Conservation (phyloP, 495 filamentous ascomycete genomes). For the Tuber melanosporum region DNA sequence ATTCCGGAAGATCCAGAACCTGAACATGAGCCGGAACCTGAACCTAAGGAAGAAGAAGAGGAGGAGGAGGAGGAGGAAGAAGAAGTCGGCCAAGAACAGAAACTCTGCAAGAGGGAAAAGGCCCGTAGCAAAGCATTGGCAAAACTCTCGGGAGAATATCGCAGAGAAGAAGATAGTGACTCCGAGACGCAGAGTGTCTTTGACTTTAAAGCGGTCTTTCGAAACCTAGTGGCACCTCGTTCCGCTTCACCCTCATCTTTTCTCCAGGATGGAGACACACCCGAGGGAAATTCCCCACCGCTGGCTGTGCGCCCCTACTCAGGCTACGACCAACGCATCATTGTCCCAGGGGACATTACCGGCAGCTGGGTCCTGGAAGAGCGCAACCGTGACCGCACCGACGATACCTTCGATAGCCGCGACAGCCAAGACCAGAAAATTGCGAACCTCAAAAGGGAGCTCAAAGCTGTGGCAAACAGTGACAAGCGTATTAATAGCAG, state of each 20-base stretch:
- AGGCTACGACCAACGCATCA: neutral
- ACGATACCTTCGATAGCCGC: neutral
- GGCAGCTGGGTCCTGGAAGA: neutral
- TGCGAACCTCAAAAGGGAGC: neutral
- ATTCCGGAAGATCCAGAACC: conserved; percentile 2
- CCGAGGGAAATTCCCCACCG: neutral
- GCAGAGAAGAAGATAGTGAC: neutral
- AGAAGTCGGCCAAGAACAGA: neutral
- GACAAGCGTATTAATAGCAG: neutral
- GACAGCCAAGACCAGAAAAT: neutral
- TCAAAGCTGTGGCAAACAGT: neutral
- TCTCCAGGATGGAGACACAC: neutral
- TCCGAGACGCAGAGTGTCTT: neutral
- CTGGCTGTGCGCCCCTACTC: neutral
- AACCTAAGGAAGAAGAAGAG: neutral
- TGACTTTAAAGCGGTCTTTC: neutral
- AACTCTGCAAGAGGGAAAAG: neutral
- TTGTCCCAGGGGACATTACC: neutral
- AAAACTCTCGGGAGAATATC: conserved; percentile 11
- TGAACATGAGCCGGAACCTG: neutral
- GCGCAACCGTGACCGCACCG: neutral
- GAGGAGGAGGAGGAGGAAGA: neutral
- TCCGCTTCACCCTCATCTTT: neutral
- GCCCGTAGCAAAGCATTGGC: conserved; percentile 14
- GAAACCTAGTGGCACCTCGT: neutral